These are phyloP conservation scores for Trichoderma endophyticum DNA, from an alignment of 2,329 filamentous ascomycete species.

Conservation along the genomic window DNA sequence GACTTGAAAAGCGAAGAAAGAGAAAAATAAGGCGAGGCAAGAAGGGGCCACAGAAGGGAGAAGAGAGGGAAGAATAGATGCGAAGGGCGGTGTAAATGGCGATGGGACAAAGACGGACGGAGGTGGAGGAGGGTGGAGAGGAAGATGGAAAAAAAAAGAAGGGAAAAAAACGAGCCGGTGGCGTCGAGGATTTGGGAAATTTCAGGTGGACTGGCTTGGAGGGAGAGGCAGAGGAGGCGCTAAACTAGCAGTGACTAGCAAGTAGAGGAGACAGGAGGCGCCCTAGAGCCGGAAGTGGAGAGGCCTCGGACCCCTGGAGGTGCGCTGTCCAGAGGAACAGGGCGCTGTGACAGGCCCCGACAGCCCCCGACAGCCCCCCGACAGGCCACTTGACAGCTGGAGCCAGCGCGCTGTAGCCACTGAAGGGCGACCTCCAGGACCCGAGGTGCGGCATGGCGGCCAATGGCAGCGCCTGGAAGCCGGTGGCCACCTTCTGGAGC, in stretches of 20 bases:
- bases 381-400: neutral
- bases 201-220: slow-evolving; percentile 25
- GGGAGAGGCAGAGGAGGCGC: slow-evolving; percentile 10
- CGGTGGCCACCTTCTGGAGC: neutral
- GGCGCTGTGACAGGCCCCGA: slow-evolving; percentile 11
- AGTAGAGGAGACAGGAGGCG: slow-evolving; percentile 13
- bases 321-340: slow-evolving; percentile 5
- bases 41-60: slow-evolving; percentile 17
- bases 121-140: slow-evolving; percentile 29
- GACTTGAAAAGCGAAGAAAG: slow-evolving; percentile 8
- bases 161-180: slow-evolving; percentile 25
- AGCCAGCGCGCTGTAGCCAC: neutral
- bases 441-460: slow-evolving; percentile 2
- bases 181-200: slow-evolving; percentile 14
- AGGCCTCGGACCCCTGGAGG: slow-evolving; percentile 10
- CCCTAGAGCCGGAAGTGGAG: slow-evolving; percentile 14
- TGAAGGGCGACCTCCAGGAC: neutral
- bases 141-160: slow-evolving; percentile 29
- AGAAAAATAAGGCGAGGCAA: slow-evolving; percentile 16
- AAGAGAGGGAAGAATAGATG: slow-evolving; percentile 28
- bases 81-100: slow-evolving; percentile 32
- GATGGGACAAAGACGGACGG: slow-evolving; percentile 24
- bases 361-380: neutral
- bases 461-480: neutral
- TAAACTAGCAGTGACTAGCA: neutral